A percentile compares a stretch with the other conserved stretches of the same genome.
These are phyloP conservation scores for Komagataella populi DNA, from an alignment of 805 yeast species.

Conservation along the genomic window DNA sequence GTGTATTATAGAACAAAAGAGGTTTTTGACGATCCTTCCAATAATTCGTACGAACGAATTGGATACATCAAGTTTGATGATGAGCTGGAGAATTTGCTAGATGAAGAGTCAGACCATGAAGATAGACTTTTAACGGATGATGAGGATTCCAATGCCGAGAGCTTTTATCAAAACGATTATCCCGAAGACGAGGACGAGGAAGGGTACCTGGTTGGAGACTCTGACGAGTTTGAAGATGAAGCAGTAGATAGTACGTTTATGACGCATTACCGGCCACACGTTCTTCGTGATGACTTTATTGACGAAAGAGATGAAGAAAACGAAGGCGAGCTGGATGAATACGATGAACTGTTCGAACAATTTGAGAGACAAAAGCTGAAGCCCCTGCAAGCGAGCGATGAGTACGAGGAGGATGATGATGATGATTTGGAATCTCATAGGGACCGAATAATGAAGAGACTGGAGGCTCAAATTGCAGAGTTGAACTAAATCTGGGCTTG, in stretches of 20 bases:
- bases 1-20: slow-evolving; percentile 61
- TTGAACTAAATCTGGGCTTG: slow-evolving; percentile 2
- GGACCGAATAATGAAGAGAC: slow-evolving; percentile 43
- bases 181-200: slow-evolving; percentile 86
- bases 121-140: slow-evolving; percentile 34
- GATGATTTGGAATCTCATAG: slow-evolving; percentile 52
- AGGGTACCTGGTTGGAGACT: slow-evolving; percentile 6
- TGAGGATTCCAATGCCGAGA: slow-evolving; percentile 85
- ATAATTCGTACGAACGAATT: slow-evolving; percentile 21
- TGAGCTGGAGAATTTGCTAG: slow-evolving; percentile 27
- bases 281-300: not conserved
- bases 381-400: slow-evolving; percentile 48
- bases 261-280: not conserved
- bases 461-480: slow-evolving; percentile 42
- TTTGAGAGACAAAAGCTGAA: slow-evolving; percentile 26
- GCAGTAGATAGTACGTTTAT: slow-evolving; percentile 5
- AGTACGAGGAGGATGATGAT: slow-evolving; percentile 45
- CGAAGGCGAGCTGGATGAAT: slow-evolving; percentile 2
- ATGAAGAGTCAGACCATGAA: slow-evolving; percentile 18
- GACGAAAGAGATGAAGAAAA: slow-evolving; percentile 3
- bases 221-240: slow-evolving; percentile 12
- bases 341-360: slow-evolving; percentile 5
- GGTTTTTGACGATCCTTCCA: slow-evolving; percentile 16
- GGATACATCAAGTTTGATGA: slow-evolving; percentile 45
- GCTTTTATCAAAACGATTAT: slow-evolving; percentile 82